These are phyloP conservation scores for Stephania cephalantha DNA, from an alignment of 164 flowering plant genomes.

Conservation along the genomic window DNA sequence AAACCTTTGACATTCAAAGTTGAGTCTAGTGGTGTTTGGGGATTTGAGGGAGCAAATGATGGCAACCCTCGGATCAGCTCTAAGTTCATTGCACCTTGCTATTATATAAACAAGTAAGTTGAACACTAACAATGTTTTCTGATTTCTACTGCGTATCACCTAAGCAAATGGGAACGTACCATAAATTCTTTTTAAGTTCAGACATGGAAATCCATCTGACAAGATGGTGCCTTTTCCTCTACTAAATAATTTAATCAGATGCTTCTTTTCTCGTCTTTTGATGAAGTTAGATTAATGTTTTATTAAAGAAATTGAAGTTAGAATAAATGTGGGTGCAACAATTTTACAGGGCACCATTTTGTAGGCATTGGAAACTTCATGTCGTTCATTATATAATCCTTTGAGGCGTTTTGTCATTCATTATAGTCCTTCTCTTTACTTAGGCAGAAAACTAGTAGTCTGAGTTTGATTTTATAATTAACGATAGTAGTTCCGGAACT, in stretches of 20 bases:
- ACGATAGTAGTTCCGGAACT: not conserved
- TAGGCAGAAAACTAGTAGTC: not conserved
- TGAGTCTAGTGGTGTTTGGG: slow-evolving; percentile 78
- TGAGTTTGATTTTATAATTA: not conserved
- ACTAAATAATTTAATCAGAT: no score
- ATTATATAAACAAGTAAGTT: slow-evolving; percentile 72
- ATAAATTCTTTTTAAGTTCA: not conserved
- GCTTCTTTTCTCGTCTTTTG: not conserved
- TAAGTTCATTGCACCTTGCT: slow-evolving; percentile 86
- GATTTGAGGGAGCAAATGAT: slow-evolving; percentile 80
- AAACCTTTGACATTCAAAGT: slow-evolving; percentile 88
- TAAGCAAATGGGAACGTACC: not conserved
- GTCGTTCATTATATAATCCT: no score
- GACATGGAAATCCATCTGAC: not conserved
- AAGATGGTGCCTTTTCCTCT: no score
- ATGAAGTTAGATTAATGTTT: not conserved
- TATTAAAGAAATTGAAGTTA: no score
- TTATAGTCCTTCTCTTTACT: no score
- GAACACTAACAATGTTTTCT: not conserved
- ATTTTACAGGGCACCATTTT: no score
- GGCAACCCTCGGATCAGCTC: slow-evolving; percentile 83
- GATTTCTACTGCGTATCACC: not conserved
- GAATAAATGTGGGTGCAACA: no score
- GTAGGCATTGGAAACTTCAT: no score
- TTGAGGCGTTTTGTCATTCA: no score